These are phyloP conservation scores for Thielaviopsis ethacetica DNA, from an alignment of 2,329 filamentous ascomycete species.

Conservation along the genomic window DNA sequence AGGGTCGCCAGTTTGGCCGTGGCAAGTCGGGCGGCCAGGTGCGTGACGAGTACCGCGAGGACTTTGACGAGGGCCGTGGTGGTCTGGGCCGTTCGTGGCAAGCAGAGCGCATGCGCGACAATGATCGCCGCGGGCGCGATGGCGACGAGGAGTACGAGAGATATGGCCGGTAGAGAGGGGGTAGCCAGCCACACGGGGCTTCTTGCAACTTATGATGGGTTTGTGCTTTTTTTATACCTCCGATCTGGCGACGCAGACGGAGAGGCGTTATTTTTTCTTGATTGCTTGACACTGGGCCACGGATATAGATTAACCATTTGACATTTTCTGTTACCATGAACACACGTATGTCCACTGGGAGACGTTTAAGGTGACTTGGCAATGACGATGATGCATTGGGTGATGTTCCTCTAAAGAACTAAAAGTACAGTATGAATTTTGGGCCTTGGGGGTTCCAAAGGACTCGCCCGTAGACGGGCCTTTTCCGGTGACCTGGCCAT, in stretches of 20 bases:
- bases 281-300: slow-evolving; percentile 5
- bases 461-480: background rate
- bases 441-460: background rate
- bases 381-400: background rate
- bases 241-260: background rate
- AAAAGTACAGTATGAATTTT: background rate
- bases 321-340: slow-evolving; percentile 4
- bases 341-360: too few species aligned
- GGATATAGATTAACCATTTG: slow-evolving; percentile 11
- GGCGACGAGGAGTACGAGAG: slow-evolving; percentile 21
- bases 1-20: slow-evolving; percentile 88
- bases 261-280: slow-evolving; percentile 6
- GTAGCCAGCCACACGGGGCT: background rate
- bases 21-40: slow-evolving; percentile 95
- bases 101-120: slow-evolving; percentile 27
- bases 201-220: background rate
- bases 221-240: slow-evolving; percentile 1
- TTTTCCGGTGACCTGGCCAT: background rate
- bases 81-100: slow-evolving; percentile 69
- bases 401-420: background rate
- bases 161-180: slow-evolving; percentile 11
- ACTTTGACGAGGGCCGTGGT: slow-evolving; percentile 88
- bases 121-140: slow-evolving; percentile 20
- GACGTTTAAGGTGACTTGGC: too few species aligned
- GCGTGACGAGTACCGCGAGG: slow-evolving; percentile 90